Evolutionary conservation across 805 yeast species (phyloP).

Genomic region (Teunomyces stri): DNA sequence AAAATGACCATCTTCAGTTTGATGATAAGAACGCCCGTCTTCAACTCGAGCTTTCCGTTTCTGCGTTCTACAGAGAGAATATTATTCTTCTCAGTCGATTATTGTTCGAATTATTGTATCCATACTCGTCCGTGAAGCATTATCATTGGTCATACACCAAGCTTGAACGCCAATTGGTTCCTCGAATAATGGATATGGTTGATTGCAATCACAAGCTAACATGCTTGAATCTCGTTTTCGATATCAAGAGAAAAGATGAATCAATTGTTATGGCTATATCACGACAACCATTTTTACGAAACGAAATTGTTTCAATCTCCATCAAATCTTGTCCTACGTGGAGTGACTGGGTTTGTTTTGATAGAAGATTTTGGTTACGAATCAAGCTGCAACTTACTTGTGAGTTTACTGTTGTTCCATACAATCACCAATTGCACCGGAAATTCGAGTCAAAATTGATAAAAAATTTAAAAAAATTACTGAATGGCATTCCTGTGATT

Average conservation of each 20-base stretch:
- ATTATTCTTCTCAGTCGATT: conserved; percentile 25
- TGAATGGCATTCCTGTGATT: conserved; percentile 4
- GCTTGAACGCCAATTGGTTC: conserved; percentile 30
- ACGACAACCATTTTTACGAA: conserved; percentile 21
- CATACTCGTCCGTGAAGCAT: conserved; percentile 31
- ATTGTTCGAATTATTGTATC: conserved; percentile 24
- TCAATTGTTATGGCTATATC: conserved; percentile 8
- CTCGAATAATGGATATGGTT: conserved; percentile 14
- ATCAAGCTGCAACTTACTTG: neutral
- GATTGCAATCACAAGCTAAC: neutral
- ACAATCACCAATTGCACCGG: neutral
- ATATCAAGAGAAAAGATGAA: neutral
- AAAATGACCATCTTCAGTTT: neutral
- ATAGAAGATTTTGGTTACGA: conserved; percentile 40
- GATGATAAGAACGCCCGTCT: conserved; percentile 11
- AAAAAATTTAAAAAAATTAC: neutral
- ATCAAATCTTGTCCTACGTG: conserved; percentile 9
- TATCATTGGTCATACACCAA: conserved; percentile 42
- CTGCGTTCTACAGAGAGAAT: conserved; percentile 9
- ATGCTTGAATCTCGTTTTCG: conserved; percentile 23
- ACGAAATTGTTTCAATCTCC: neutral
- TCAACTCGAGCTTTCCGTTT: conserved; percentile 10
- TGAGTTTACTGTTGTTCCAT: conserved; percentile 2
- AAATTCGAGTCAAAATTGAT: neutral
- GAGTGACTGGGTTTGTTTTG: conserved; percentile 37